Conservation (phyloP, 805 yeast species). For the Saccharomycopsis lassenensis region DNA sequence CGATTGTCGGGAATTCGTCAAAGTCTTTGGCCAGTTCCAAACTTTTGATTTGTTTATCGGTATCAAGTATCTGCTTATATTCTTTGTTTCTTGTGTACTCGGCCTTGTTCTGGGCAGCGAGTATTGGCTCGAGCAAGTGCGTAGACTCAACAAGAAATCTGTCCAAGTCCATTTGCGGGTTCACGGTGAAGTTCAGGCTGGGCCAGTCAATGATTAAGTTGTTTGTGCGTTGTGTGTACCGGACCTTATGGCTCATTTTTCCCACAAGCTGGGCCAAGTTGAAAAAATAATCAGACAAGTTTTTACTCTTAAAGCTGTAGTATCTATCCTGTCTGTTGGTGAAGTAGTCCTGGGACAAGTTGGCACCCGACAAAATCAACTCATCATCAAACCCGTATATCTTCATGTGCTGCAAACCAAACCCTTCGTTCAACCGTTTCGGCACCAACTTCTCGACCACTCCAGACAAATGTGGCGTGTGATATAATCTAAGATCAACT, state of each 20-base stretch:
- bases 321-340: slow-evolving; percentile 93
- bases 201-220: slow-evolving; percentile 70
- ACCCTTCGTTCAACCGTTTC: slow-evolving; percentile 76
- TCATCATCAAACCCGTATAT: slow-evolving; percentile 91
- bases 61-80: slow-evolving; percentile 19
- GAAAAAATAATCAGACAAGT: slow-evolving; percentile 63
- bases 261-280: slow-evolving; percentile 57
- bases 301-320: slow-evolving; percentile 49
- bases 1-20: slow-evolving; percentile 42
- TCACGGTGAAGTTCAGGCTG: slow-evolving; percentile 46
- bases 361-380: slow-evolving; percentile 82
- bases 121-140: slow-evolving; percentile 42
- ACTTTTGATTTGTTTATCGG: slow-evolving; percentile 22
- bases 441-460: slow-evolving; percentile 58
- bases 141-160: slow-evolving; percentile 49
- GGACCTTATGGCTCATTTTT: slow-evolving; percentile 58
- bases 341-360: slow-evolving; percentile 82
- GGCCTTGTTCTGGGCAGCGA: slow-evolving; percentile 33
- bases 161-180: slow-evolving; percentile 47
- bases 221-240: slow-evolving; percentile 31
- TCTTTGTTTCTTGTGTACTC: slow-evolving; percentile 18
- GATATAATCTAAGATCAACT: slow-evolving; percentile 75
- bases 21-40: slow-evolving; percentile 20
- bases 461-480: slow-evolving; percentile 77
- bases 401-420: slow-evolving; percentile 95